Evolutionary conservation across 257 asterid species (phyloP).

Genomic region (Primulina huaijiensis): DNA sequence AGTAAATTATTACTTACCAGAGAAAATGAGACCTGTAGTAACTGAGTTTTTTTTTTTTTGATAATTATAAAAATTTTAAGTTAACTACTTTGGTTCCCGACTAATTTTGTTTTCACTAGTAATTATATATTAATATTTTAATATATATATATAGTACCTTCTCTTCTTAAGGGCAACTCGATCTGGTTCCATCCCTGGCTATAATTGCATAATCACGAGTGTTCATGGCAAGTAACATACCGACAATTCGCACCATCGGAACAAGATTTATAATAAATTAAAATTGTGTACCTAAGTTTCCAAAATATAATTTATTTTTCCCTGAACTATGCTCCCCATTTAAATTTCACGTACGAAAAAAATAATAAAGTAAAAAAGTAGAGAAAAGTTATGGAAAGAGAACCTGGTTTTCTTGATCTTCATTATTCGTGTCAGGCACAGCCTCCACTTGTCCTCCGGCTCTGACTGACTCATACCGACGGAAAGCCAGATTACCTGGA

Average conservation of each 20-base stretch:
- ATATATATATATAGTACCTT: too few species aligned
- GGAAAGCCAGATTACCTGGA: conserved; percentile 22
- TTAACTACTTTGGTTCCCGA: too few species aligned
- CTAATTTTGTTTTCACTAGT: not conserved
- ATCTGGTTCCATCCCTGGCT: too few species aligned
- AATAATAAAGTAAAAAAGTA: not conserved
- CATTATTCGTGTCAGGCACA: conserved; percentile 40
- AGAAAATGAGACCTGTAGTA: not conserved
- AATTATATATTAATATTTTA: too few species aligned
- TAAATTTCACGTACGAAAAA: not conserved
- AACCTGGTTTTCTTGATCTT: conserved; percentile 49
- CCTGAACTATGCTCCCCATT: not conserved
- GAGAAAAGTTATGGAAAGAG: not conserved
- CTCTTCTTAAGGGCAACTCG: too few species aligned
- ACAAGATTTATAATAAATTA: not conserved
- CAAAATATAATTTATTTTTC: not conserved
- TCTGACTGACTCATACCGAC: conserved; percentile 50
- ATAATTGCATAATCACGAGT: too few species aligned
- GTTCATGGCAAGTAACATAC: not conserved
- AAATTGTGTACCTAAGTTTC: not conserved
- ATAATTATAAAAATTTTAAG: too few species aligned
- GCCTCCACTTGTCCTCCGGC: conserved; percentile 49
- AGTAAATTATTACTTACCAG: not conserved
- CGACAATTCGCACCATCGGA: too few species aligned
- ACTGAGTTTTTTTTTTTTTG: too few species aligned